Conservation (phyloP, 75 land plant genomes). For the Pinus tabuliformis region DNA sequence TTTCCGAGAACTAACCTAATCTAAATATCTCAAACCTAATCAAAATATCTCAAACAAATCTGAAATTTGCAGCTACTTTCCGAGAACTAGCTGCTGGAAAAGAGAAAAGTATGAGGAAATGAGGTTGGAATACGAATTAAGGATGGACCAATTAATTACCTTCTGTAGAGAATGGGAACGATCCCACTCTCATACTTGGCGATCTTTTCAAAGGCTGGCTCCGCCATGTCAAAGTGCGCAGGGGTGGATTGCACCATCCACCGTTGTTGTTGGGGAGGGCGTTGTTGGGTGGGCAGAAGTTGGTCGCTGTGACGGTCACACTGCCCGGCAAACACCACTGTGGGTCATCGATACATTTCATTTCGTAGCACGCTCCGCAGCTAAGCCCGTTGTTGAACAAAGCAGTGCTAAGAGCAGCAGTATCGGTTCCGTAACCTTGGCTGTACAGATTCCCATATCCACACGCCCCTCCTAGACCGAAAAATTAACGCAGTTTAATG, state of each 20-base stretch:
- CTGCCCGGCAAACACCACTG: constrained; percentile 4
- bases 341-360: neutral
- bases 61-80: too few relatives aligned
- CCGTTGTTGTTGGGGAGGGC: constrained; percentile 1
- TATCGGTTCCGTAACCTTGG: constrained; percentile 17
- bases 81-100: too few relatives aligned
- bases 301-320: constrained; percentile 10
- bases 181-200: constrained; percentile 5
- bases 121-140: too few relatives aligned
- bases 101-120: too few relatives aligned
- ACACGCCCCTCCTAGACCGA: neutral
- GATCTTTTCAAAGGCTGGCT: constrained; percentile 1
- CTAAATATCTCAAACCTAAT: too few relatives aligned
- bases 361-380: constrained; percentile 10
- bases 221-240: constrained; percentile 9
- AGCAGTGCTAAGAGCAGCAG: constrained; percentile 10
- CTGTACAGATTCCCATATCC: constrained; percentile 19
- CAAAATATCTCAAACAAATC: too few relatives aligned
- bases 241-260: constrained; percentile 18
- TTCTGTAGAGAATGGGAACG: constrained; percentile 11
- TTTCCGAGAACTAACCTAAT: too few relatives aligned
- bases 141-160: neutral
- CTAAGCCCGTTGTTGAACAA: constrained; percentile 7
- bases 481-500: too few relatives aligned
- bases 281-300: constrained; percentile 11